Evolutionary conservation across 495 filamentous ascomycete species (phyloP).

Genomic region (Daldinia caldariorum): DNA sequence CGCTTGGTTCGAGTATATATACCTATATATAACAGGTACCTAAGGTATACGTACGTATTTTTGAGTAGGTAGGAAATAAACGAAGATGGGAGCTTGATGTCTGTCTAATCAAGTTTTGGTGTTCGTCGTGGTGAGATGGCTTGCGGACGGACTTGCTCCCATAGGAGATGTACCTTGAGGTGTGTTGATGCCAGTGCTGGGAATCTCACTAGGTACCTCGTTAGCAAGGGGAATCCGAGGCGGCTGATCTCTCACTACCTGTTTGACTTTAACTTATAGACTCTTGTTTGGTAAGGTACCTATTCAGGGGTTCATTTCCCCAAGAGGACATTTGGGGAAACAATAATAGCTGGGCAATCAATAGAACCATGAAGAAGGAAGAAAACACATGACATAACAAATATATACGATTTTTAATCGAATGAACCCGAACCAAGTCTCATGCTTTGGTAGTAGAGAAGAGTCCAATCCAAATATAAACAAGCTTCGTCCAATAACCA

Average conservation of each 20-base stretch:
- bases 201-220: too few relatives aligned
- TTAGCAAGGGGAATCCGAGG: too few relatives aligned
- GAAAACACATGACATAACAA: constrained; percentile 4
- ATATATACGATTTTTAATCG: constrained; percentile 1
- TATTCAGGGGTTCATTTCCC: too few relatives aligned
- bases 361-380: not conserved
- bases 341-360: not conserved
- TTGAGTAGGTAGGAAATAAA: not conserved
- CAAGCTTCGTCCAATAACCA: not conserved
- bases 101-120: not conserved
- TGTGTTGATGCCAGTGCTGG: too few relatives aligned
- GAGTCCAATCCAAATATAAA: not conserved
- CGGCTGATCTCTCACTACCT: too few relatives aligned
- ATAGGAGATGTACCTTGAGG: too few relatives aligned
- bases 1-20: not conserved
- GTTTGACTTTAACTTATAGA: too few relatives aligned
- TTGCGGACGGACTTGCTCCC: not conserved
- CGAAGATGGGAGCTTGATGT: not conserved
- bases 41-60: not conserved
- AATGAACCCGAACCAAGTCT: not conserved
- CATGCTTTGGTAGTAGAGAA: not conserved
- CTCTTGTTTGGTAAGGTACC: too few relatives aligned
- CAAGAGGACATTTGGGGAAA: not conserved
- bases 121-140: not conserved
- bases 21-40: too few relatives aligned